These are phyloP conservation scores for Gaultheria prostrata DNA, from an alignment of 148 eudicot genomes.

Conservation along the genomic window DNA sequence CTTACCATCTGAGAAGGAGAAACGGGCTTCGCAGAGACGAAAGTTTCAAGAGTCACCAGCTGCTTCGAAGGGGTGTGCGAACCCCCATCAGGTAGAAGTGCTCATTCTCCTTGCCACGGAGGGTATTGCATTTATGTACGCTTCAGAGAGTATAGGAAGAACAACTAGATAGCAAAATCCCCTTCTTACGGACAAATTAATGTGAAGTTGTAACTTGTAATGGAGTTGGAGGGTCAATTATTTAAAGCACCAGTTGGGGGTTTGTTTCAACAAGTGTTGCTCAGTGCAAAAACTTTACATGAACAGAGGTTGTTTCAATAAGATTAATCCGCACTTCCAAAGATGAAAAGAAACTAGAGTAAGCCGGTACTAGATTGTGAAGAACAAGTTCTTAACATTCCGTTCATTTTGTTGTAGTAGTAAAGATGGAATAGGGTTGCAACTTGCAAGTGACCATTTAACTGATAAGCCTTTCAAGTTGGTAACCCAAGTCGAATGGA, in stretches of 20 bases:
- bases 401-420: neutral
- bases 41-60: slow-evolving; percentile 84
- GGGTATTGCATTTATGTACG: slow-evolving; percentile 12
- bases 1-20: slow-evolving; percentile 40
- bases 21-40: slow-evolving; percentile 45
- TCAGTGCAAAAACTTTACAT: neutral
- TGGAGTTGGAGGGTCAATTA: neutral
- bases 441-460: neutral
- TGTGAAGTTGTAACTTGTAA: neutral
- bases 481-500: too few relatives aligned
- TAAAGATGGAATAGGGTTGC: neutral
- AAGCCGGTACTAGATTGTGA: neutral
- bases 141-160: neutral
- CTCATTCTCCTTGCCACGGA: slow-evolving; percentile 19
- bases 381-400: neutral
- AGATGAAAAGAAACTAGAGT: neutral
- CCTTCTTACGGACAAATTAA: neutral
- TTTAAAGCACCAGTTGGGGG: neutral
- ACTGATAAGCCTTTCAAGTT: neutral
- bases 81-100: slow-evolving; percentile 61
- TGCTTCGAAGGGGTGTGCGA: slow-evolving; percentile 33
- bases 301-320: neutral
- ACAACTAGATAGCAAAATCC: neutral
- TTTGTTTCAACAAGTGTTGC: neutral
- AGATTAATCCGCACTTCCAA: neutral